Base-by-base conservation (phyloP, 108 stramenopile genomes). In the Nitzschia palea region DNA sequence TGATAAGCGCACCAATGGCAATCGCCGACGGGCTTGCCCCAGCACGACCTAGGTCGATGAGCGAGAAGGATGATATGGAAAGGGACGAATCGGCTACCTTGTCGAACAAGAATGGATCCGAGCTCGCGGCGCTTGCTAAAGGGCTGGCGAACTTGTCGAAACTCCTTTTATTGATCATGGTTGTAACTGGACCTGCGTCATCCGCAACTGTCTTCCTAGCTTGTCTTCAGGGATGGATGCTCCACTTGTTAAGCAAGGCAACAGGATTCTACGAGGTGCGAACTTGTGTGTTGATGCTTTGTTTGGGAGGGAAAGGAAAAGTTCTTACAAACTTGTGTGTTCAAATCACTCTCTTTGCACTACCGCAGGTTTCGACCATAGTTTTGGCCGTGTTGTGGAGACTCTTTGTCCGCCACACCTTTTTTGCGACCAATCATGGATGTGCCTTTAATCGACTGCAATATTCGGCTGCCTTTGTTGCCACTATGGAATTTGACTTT, bases 401-500 rank as follows among this genome's bases (percentile, higher is more conserved):
- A 34, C 64, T 90, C 27, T 34, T 82, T 5, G 84, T 85, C 35
- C 81, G 89, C 0, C 86, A 89, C 47, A 63, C 68, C 9, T 94
- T 90, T 59, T 90, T 94, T 70, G 86, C 83, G 30, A 94, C 89
- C 2, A 87, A 85, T 43, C 93, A 94, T 59, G 89, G 83, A 40
- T 90, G 87, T 52, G 79, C 85, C 2, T 94, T 94, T 77, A 90
- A 85, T 63, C 72, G 86, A 15, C 67, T 94, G 40, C 93, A 94
- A 22, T 86, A 72, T 28, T 87, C 89, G 12, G 87, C 93, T 36
- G 93, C 93, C 1, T 94, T 94, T 80, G 81, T 94, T 47, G 86
- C 89, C 22, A 83, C 86, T 3, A 65, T 80, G 28, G 80, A 77
- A 18, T 94, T 94, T 62, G 44, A 87, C 25, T 93, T 80, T 76